These are phyloP conservation scores for Tulasnella sp. DNA, from an alignment of 768 basidiomycete species.

Conservation along the genomic window DNA sequence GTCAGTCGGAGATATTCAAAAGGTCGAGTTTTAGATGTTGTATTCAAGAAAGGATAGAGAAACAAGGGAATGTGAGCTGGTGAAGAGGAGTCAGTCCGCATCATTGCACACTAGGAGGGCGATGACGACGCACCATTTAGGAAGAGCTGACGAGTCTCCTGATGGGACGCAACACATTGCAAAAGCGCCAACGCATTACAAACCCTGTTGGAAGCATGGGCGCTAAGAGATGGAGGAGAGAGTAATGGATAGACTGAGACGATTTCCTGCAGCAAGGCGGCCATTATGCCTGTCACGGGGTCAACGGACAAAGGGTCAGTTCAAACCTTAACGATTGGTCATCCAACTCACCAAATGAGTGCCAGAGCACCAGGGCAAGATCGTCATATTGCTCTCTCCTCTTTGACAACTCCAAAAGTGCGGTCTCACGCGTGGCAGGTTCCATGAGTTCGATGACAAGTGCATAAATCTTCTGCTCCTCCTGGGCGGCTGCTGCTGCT, in stretches of 20 bases:
- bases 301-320: neutral
- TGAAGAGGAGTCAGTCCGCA: conserved; percentile 5
- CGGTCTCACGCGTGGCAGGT: conserved; percentile 70
- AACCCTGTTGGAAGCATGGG: conserved; percentile 94
- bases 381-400: conserved; percentile 99
- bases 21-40: conserved; percentile 96
- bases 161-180: conserved; percentile 96
- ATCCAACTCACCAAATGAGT: conserved; percentile 72
- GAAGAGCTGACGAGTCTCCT: conserved; percentile 90
- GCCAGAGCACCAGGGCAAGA: conserved; percentile 93
- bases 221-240: conserved; percentile 89
- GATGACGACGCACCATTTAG: conserved; percentile 54
- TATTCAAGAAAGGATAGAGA: conserved; percentile 97
- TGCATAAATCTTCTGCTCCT: conserved; percentile 76
- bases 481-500: no score
- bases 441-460: conserved; percentile 83
- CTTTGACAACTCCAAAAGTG: conserved; percentile 92
- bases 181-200: conserved; percentile 96
- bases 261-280: conserved; percentile 91
- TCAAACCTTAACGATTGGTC: no score
- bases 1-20: conserved; percentile 99
- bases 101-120: neutral
- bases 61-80: conserved; percentile 88
- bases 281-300: conserved; percentile 71
- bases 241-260: conserved; percentile 95